A percentile compares a stretch with the other conserved stretches of the same genome.
These are phyloP conservation scores for Vigna unguiculata DNA, from an alignment of 306 rosid species.

Conservation along the genomic window DNA sequence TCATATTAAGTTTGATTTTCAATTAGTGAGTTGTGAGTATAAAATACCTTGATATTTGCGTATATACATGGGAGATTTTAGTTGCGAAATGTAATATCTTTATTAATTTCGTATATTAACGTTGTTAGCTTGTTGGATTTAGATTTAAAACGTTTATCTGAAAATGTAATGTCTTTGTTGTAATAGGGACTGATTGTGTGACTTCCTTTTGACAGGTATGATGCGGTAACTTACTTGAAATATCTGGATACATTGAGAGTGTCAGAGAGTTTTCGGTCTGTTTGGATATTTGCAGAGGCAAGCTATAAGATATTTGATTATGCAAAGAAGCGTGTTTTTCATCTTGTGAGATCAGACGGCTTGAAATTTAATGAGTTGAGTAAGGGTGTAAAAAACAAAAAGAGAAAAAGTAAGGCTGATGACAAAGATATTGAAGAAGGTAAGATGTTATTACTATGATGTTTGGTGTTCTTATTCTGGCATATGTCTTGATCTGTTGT, in stretches of 20 bases:
- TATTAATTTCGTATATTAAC: background rate
- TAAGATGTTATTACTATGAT: slow-evolving; percentile 38
- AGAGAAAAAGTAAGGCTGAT: slow-evolving; percentile 67
- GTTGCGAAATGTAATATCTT: background rate
- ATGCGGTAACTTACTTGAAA: slow-evolving; percentile 91
- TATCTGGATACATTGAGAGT: slow-evolving; percentile 93
- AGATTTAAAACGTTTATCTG: slow-evolving; percentile 11
- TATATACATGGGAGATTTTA: background rate
- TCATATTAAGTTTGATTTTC: background rate
- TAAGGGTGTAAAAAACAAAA: slow-evolving; percentile 65
- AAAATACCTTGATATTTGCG: background rate
- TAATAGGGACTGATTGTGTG: slow-evolving; percentile 44
- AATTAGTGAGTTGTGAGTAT: slow-evolving; percentile 2
- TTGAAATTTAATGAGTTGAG: slow-evolving; percentile 50
- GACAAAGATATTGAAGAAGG: slow-evolving; percentile 63
- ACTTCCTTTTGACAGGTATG: slow-evolving; percentile 68
- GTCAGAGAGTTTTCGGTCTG: slow-evolving; percentile 92
- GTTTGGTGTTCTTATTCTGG: slow-evolving; percentile 8
- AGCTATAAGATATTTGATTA: slow-evolving; percentile 91
- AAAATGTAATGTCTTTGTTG: slow-evolving; percentile 14
- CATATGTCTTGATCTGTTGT: slow-evolving; percentile 21
- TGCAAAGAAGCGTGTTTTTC: slow-evolving; percentile 93
- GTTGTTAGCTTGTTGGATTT: slow-evolving; percentile 15
- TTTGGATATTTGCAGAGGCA: slow-evolving; percentile 98
- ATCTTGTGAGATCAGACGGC: slow-evolving; percentile 72